Evolutionary conservation across 768 basidiomycete genomes (phyloP).

Genomic region (Cystofilobasidium capitatum): DNA sequence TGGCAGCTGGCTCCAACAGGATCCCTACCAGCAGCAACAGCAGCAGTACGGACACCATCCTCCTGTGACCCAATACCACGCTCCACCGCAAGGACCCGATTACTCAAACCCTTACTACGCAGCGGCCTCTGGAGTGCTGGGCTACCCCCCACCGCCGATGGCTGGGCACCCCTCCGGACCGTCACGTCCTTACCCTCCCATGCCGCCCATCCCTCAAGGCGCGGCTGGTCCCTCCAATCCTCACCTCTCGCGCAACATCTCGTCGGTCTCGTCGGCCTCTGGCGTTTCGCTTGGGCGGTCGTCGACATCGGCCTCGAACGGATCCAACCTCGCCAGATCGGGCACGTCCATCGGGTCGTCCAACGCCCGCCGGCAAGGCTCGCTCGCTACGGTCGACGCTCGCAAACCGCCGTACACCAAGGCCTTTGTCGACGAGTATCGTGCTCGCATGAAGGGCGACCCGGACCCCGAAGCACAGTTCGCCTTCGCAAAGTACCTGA

Average conservation of each 20-base stretch:
- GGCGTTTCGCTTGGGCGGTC: slow-evolving; percentile 10
- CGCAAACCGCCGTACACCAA: slow-evolving; percentile 66
- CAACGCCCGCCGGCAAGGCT: slow-evolving; percentile 36
- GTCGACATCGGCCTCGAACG: slow-evolving; percentile 32
- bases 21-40: slow-evolving; percentile 22
- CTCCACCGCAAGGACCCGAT: slow-evolving; percentile 30
- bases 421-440: slow-evolving; percentile 95
- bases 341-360: slow-evolving; percentile 38
- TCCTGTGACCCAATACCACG: slow-evolving; percentile 23
- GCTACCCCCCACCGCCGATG: slow-evolving; percentile 29
- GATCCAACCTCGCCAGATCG: slow-evolving; percentile 14
- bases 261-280: slow-evolving; percentile 31
- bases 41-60: slow-evolving; percentile 21
- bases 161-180: not conserved
- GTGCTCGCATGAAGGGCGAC: slow-evolving; percentile 90
- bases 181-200: slow-evolving; percentile 27
- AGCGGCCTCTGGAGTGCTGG: slow-evolving; percentile 38
- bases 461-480: slow-evolving; percentile 98
- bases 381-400: slow-evolving; percentile 37
- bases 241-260: slow-evolving; percentile 26
- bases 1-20: not conserved
- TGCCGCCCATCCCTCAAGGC: slow-evolving; percentile 31
- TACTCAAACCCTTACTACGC: slow-evolving; percentile 39
- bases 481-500: slow-evolving; percentile 94
- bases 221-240: slow-evolving; percentile 33